Base-by-base conservation (phyloP, 352 stramenopile genomes). In the Phytophthora crassamura region DNA sequence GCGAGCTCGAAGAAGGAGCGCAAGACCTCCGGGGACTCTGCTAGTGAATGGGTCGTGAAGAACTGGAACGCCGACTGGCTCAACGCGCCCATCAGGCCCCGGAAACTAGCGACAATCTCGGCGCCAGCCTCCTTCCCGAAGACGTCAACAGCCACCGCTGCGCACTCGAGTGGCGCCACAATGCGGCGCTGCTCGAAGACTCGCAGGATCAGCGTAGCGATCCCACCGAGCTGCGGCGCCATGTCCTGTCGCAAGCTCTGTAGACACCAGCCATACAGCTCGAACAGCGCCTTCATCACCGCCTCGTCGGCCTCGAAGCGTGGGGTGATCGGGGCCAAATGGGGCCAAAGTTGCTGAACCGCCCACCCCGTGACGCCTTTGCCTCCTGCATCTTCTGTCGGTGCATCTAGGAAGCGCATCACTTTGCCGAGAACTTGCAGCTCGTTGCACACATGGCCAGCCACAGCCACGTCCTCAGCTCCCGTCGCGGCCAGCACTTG, bases 241-340 rank as follows among this genome's bases (percentile, higher is more conserved):
- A 92, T 86, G 10, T 88, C 78, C 11, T 82, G 69, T 8, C 77
- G 73, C 5, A 90, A 48, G 66, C 77, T 92, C 51, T 88, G 84
- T 39, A 92, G 51, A 70, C 81, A 90, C 81, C 84, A 92, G 30
- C 80, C 77, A 58, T 88, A 89, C 12, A 92, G 65, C 55, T 89
- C 69, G 41, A 90, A 90, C 0, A 92, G 66, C 52, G 80, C 75
- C 12, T 74, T 76, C 75, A 88, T 88, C 11, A 69, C 73, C 16
- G 33, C 59, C 41, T 89, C 81, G 52, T 78, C 61, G 15, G 28
- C 36, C 45, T 80, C 77, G 20, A 90, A 66, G 12, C 63, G 75
- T 39, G 65, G 53, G 16, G 73, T 34, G 38, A 92, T 64, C 7
- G 72, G 76, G 33, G 78, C 69, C 41, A 92, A 58, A 40, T 90